phyloP scores from a whole-genome alignment of 306 rosid genomes.

The Dryas alaskensis region DNA sequence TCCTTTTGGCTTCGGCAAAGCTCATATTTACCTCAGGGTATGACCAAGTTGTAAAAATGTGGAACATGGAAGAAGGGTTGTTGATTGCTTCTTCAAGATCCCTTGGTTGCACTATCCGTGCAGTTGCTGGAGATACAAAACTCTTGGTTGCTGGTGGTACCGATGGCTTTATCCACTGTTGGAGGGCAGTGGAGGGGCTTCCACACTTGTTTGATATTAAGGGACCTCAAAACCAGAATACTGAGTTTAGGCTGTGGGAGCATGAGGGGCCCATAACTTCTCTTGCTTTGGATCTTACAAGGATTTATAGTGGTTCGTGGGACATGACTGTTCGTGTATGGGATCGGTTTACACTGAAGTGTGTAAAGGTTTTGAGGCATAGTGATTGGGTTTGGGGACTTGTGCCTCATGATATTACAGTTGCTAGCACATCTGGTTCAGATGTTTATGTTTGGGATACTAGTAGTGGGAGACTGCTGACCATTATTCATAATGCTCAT shows the following conservation, averaged over 20 bases:
- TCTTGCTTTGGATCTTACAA: slow-evolving; percentile 78
- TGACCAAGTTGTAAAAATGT: slow-evolving; percentile 78
- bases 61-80: slow-evolving; percentile 90
- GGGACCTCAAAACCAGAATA: slow-evolving; percentile 46
- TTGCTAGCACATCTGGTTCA: slow-evolving; percentile 71
- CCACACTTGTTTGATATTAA: slow-evolving; percentile 74
- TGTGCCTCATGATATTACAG: slow-evolving; percentile 69
- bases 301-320: slow-evolving; percentile 97
- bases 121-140: slow-evolving; percentile 76
- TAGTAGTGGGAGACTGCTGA: slow-evolving; percentile 44
- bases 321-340: slow-evolving; percentile 88
- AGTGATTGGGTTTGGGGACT: slow-evolving; percentile 93
- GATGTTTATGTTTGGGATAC: slow-evolving; percentile 91
- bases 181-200: slow-evolving; percentile 75
- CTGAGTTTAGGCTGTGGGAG: slow-evolving; percentile 84
- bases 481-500: slow-evolving; percentile 59
- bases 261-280: slow-evolving; percentile 88
- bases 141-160: slow-evolving; percentile 81
- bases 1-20: slow-evolving; percentile 72
- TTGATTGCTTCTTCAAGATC: slow-evolving; percentile 68
- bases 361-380: slow-evolving; percentile 69
- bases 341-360: slow-evolving; percentile 69
- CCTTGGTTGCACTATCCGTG: slow-evolving; percentile 87
- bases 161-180: slow-evolving; percentile 86
- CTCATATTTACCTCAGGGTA: slow-evolving; percentile 87